Evolutionary conservation across 2,329 filamentous ascomycete genomes (phyloP).

Genomic region (Calonectria leucothoes): DNA sequence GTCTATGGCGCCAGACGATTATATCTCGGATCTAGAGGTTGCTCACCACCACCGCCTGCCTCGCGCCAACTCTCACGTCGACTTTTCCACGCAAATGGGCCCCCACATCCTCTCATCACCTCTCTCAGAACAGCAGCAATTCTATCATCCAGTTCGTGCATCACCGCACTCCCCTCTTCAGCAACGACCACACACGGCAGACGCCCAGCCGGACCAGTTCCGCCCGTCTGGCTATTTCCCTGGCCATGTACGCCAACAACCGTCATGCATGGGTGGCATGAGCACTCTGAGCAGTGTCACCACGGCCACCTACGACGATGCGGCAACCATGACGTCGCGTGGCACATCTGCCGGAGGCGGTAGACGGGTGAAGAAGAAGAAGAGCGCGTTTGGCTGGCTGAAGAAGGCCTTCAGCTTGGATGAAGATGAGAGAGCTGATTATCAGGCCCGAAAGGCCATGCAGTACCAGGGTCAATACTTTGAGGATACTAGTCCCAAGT

Average conservation of each 20-base stretch:
- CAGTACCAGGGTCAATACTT: conserved; percentile 61
- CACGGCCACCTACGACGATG: conserved; percentile 56
- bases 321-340: conserved; percentile 41
- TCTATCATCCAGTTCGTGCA: conserved; percentile 71
- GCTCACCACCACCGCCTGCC: conserved; percentile 47
- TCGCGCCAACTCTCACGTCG: conserved; percentile 49
- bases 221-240: conserved; percentile 48
- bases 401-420: conserved; percentile 76
- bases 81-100: conserved; percentile 39
- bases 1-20: conserved; percentile 55
- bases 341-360: conserved; percentile 45
- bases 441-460: conserved; percentile 65
- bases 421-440: conserved; percentile 71
- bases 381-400: conserved; percentile 75
- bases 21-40: conserved; percentile 59
- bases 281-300: conserved; percentile 69
- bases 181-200: conserved; percentile 67
- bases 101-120: conserved; percentile 46
- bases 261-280: conserved; percentile 65
- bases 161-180: conserved; percentile 74
- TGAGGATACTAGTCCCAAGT: conserved; percentile 62
- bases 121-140: conserved; percentile 57
- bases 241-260: conserved; percentile 59
- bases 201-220: conserved; percentile 43
- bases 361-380: conserved; percentile 71